phyloP scores from a whole-genome alignment of 331 rosid species.

The Telfairia occidentalis region DNA sequence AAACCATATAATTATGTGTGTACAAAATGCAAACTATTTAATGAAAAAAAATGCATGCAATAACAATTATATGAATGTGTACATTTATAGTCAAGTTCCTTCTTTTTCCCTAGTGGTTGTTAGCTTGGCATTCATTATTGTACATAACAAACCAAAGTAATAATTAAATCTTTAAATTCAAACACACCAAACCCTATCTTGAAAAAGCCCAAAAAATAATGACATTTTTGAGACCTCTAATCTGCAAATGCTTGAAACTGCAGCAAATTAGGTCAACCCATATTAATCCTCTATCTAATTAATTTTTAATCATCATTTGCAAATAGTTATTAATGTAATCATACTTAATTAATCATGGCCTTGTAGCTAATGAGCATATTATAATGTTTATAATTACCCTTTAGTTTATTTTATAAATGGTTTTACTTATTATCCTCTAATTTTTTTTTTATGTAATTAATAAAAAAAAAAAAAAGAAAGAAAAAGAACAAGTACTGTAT shows the following conservation, averaged over 20 bases:
- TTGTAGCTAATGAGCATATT: background rate
- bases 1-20: background rate
- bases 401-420: background rate
- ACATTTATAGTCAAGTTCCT: background rate
- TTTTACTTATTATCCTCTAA: background rate
- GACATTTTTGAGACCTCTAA: background rate
- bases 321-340: background rate
- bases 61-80: background rate
- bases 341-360: background rate
- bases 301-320: background rate
- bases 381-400: background rate
- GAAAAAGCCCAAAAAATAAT: background rate
- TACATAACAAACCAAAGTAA: background rate
- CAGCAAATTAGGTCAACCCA: conserved; percentile 1
- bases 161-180: background rate
- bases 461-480: too few relatives aligned
- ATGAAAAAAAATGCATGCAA: background rate
- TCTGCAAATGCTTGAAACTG: background rate
- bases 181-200: background rate
- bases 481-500: too few relatives aligned
- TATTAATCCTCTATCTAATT: background rate
- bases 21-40: background rate
- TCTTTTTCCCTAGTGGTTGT: background rate
- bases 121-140: background rate
- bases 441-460: background rate